Base-by-base conservation (phyloP, 768 basidiomycete genomes). In the Agrocybe praecox region DNA sequence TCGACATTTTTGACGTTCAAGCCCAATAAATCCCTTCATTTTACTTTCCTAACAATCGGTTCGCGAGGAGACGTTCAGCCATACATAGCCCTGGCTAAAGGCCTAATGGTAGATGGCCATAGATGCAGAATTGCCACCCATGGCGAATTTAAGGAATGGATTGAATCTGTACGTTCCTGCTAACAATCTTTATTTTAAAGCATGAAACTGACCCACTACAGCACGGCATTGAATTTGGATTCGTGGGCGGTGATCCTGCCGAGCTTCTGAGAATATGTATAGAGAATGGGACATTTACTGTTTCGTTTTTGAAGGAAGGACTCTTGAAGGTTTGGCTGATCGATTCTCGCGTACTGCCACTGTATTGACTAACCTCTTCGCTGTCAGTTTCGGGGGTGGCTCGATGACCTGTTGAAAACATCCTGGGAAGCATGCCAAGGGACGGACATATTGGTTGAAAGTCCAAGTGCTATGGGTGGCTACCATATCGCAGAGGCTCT, bases 221-320 rank as follows among this genome's bases (percentile, higher is more conserved):
- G 94, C 82, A 98, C 68, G 94, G 94, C n/a, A 97, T 99, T 65
- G 95, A 95, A 67, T 98, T 90, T 69, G 90, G 90, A 11, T 89
- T 84, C 61, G 95, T 98, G 43, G 96, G 97, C 11, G 96, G 96
- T 23, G 97, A 98, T 72, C 96, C 96, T 10, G 96, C 97, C 1
- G 96, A 98, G 71, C 76, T 99, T 42, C 96, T 98, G 95, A 84
- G 92, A 51, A 94, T 99, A 61, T 98, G 96, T 70, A 89, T 98
- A 32, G 96, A 98, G 73, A 98, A 99, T 72, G 97, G 97, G 59
- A 97, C 89, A 55, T 99, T 98, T 68, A 97, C 96, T 0, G 89
- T 98, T 34, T 86, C 94, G 0, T 98, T 98, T 74, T 74, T 98
- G 70, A 95, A 89, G 70, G 97, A 99, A 68, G 89, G 87, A 11